phyloP scores from a whole-genome alignment of 2,329 filamentous ascomycete genomes.

The Sphaerostilbella broomeana region DNA sequence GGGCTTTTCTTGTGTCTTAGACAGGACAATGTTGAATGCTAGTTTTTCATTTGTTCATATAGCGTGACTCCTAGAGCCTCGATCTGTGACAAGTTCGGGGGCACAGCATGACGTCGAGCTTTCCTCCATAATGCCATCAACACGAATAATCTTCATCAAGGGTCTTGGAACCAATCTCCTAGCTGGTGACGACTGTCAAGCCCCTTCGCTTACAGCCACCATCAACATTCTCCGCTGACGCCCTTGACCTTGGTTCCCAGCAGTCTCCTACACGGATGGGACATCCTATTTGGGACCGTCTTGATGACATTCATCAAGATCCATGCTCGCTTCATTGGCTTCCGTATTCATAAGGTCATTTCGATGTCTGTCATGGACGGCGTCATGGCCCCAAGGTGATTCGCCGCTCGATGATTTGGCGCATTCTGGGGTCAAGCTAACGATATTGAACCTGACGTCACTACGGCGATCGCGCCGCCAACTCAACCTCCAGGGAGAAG shows the following conservation, averaged over 20 bases:
- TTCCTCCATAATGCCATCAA: no score
- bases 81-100: neutral
- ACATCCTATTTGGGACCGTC: no score
- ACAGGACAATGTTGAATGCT: conserved; percentile 10
- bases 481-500: conserved; percentile 4
- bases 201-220: no score
- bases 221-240: no score
- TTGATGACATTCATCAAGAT: no score
- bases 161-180: no score
- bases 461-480: conserved; percentile 11
- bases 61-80: no score
- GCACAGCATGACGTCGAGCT: conserved; percentile 5
- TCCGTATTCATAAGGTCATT: conserved; percentile 9
- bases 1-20: conserved; percentile 12
- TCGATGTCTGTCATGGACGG: neutral
- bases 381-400: neutral
- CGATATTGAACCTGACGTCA: conserved; percentile 17
- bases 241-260: no score
- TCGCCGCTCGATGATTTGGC: neutral
- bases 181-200: no score
- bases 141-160: no score
- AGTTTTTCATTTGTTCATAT: conserved; percentile 12
- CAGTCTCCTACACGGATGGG: no score
- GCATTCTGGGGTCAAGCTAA: neutral
- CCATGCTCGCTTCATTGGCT: no score